phyloP scores from a whole-genome alignment of 2,329 filamentous ascomycete genomes.

The Fusarium longipes region DNA sequence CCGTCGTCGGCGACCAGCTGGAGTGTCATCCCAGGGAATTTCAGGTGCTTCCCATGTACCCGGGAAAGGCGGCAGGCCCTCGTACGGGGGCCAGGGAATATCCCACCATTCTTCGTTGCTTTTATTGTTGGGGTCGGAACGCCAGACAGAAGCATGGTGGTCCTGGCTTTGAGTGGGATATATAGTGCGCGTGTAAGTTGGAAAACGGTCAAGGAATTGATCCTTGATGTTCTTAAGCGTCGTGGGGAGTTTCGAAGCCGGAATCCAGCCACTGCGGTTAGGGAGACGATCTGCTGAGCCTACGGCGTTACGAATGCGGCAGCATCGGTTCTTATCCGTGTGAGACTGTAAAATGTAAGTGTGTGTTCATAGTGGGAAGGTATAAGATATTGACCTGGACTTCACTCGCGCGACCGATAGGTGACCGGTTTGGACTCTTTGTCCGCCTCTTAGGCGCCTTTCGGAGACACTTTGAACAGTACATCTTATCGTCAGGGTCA shows the following conservation, averaged over 20 bases:
- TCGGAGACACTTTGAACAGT: conserved; percentile 51
- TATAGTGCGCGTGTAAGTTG: conserved; percentile 46
- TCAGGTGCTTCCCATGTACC: conserved; percentile 36
- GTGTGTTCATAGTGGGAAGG: rapidly evolving
- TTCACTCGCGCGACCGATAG: conserved; percentile 29
- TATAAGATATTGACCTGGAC: conserved; percentile 31
- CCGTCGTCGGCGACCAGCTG: not conserved
- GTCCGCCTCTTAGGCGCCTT: conserved; percentile 43
- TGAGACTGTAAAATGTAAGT: conserved; percentile 37
- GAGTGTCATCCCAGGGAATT: not conserved
- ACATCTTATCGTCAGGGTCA: conserved; percentile 45
- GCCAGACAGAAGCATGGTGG: conserved; percentile 40
- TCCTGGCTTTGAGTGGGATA: conserved; percentile 42
- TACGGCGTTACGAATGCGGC: conserved; percentile 43
- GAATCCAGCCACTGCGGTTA: conserved; percentile 51
- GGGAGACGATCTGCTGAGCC: conserved; percentile 41
- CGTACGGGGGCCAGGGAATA: conserved; percentile 48
- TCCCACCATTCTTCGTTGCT: conserved; percentile 42
- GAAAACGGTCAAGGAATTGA: conserved; percentile 41
- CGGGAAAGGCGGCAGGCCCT: conserved; percentile 39
- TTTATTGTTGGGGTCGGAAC: conserved; percentile 50
- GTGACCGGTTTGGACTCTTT: conserved; percentile 33
- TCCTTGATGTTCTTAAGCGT: conserved; percentile 37
- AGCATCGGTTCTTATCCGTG: conserved; percentile 36
- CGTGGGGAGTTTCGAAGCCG: conserved; percentile 25